Base-by-base conservation (phyloP, 164 flowering plant genomes). In the Euptelea pleiosperma region DNA sequence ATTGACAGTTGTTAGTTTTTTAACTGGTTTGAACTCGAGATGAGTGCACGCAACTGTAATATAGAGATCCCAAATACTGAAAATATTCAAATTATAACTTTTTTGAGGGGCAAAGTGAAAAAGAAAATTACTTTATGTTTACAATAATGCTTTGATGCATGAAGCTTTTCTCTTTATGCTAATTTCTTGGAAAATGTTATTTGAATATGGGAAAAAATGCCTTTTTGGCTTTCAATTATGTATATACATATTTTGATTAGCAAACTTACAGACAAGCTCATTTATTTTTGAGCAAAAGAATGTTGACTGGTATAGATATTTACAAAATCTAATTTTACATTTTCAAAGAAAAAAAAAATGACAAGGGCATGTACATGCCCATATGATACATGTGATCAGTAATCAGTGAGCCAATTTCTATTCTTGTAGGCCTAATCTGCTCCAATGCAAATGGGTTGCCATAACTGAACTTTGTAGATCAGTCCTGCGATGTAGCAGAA, bases 401-500 rank as follows among this genome's bases (percentile, higher is more conserved):
- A 24, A 36, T 46, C 21, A 6, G 11, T 55, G 18, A 51, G 37
- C n/a, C n/a, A n/a, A n/a, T n/a, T n/a, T n/a, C n/a, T n/a, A n/a
- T n/a, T 22, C 5, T 1, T 14, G 3, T 25, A 36, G 21, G 33
- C 8, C 52, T 31, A 15, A 28, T 28, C 35, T 16, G 22, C 24
- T 33, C 31, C 21, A 22, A 31, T 18, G 2, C 15, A n/a, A n/a
- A n/a, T n/a, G n/a, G n/a, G n/a, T n/a, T n/a, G n/a, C n/a, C n/a
- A n/a, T n/a, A n/a, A n/a, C n/a, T n/a, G n/a, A n/a, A 25, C 34
- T 2, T 7, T 37, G 10, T 8, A 2, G 50, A 18, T 69, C 66
- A 94, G 65, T 88, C 85, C 65, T 86, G 96, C 2, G 96, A 91
- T 46, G 96, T 81, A 24, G 99, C 84, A 4, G 97, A 79, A 57